Evolutionary conservation across 257 asterid genomes (phyloP), one percentile per base, ranked within the genome.

Genomic region (Voacanga thouarsii): DNA sequence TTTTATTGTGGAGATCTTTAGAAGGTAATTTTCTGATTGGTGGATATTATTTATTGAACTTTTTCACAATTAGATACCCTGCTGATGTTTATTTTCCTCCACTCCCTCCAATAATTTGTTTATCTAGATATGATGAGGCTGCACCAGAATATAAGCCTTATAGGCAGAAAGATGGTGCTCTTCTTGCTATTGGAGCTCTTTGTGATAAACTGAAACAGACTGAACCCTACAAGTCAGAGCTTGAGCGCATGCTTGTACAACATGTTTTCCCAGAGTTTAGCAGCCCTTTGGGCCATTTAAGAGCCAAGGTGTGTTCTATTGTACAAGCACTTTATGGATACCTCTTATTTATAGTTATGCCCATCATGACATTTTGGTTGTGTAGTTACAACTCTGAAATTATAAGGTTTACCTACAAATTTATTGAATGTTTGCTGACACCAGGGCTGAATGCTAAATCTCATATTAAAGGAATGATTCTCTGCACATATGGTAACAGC

Each of bases 141-240:
- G 86, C 92, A 26, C 85, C 88, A 19, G 97, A 89, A 82, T 86
- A 79, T 75, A 96, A 92, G 85, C 92, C 91, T 18, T 93, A 87
- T 65, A 88, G 99, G 82, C 97, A 93, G 81, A 96, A 96, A 81
- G 98, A 96, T 83, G 99, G 99, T 64, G 97, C 98, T 11, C 98
- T 93, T 80, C 97, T 96, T 83, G 98, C 99, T 50, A 89, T 96
- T 77, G 99, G 99, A 74, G 88, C 98, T 12, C 86, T 96, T n/a
- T 96, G 99, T 76, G 99, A 96, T 85, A 96, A 91, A 80, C 83
- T 96, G 82, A 96, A 96, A 87, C 94, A 90, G 85, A 89, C 96
- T 19, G 97, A 94, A 68, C 99, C 98, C 0, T 96, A 96, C 85
- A 93, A 92, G 84, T 89, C 95, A 50, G 97, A 93, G 87, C 94